Percentiles rank a stretch among this genome's conserved stretches.
Conservation (phyloP, 768 basidiomycete genomes). For the Lactarius evosmus region DNA sequence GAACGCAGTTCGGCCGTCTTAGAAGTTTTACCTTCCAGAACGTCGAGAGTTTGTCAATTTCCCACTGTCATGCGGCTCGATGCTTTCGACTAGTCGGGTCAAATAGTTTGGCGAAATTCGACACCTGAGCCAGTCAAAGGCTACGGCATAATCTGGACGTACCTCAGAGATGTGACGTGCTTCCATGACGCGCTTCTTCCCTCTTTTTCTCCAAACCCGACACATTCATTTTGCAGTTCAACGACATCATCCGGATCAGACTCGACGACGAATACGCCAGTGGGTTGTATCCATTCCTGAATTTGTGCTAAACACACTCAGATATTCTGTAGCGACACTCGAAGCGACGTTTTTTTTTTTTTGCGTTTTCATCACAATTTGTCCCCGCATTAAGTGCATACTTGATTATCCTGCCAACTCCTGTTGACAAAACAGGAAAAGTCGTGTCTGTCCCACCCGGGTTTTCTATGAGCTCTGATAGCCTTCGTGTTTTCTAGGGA, state of each 20-base stretch:
- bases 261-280: constrained; percentile 70
- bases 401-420: constrained; percentile 63
- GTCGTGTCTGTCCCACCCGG: constrained; percentile 70
- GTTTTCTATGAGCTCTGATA: constrained; percentile 52
- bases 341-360: constrained; percentile 77
- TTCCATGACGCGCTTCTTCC: constrained; percentile 62
- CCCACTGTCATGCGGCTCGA: too few relatives aligned
- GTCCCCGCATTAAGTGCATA: constrained; percentile 46
- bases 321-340: constrained; percentile 47
- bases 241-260: constrained; percentile 59
- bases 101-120: constrained; percentile 71
- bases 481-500: not conserved
- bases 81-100: not conserved
- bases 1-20: constrained; percentile 71
- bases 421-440: constrained; percentile 54
- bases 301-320: constrained; percentile 6
- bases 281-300: constrained; percentile 31
- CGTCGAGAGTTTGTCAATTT: constrained; percentile 59
- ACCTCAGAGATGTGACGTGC: constrained; percentile 69
- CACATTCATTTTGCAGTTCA: constrained; percentile 67
- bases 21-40: constrained; percentile 74
- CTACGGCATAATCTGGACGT: constrained; percentile 77
- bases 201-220: constrained; percentile 65
- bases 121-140: constrained; percentile 69
- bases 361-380: constrained; percentile 51